Evolutionary conservation across 2,329 filamentous ascomycete species (phyloP).

Genomic region (Trichoderma citrinoviride): DNA sequence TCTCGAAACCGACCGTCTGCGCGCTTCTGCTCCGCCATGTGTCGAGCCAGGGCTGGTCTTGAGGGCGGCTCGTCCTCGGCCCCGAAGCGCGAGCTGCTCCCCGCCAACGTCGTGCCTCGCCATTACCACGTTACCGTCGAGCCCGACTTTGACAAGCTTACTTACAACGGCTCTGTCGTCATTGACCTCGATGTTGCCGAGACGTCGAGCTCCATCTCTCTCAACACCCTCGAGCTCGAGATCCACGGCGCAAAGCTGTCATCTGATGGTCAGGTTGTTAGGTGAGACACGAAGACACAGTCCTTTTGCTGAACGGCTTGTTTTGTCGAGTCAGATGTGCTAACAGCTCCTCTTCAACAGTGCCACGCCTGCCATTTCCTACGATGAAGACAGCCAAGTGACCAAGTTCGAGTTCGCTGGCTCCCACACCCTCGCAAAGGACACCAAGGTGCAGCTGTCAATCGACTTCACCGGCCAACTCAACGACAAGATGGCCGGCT

Average conservation of each 20-base stretch:
- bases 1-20: neutral
- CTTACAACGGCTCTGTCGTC: constrained; percentile 77
- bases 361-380: constrained; percentile 51
- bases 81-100: constrained; percentile 71
- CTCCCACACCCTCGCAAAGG: constrained; percentile 59
- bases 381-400: constrained; percentile 77
- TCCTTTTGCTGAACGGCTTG: neutral
- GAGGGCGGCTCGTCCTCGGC: constrained; percentile 22
- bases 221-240: constrained; percentile 85
- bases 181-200: constrained; percentile 87
- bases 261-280: constrained; percentile 50
- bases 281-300: constrained; percentile 31
- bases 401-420: constrained; percentile 78
- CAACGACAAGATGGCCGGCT: constrained; percentile 96
- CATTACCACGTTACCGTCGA: constrained; percentile 93
- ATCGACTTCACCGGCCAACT: constrained; percentile 69
- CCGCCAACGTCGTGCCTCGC: constrained; percentile 83
- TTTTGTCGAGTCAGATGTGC: neutral
- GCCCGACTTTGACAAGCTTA: constrained; percentile 84
- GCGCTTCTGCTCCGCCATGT: constrained; percentile 22
- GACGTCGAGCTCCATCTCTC: constrained; percentile 78
- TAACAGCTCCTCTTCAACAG: neutral
- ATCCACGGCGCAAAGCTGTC: constrained; percentile 61
- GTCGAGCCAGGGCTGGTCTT: constrained; percentile 19
- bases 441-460: constrained; percentile 66